These are phyloP conservation scores for Biscogniauxia sp. DNA, from an alignment of 2,329 filamentous ascomycete species.

Conservation along the genomic window DNA sequence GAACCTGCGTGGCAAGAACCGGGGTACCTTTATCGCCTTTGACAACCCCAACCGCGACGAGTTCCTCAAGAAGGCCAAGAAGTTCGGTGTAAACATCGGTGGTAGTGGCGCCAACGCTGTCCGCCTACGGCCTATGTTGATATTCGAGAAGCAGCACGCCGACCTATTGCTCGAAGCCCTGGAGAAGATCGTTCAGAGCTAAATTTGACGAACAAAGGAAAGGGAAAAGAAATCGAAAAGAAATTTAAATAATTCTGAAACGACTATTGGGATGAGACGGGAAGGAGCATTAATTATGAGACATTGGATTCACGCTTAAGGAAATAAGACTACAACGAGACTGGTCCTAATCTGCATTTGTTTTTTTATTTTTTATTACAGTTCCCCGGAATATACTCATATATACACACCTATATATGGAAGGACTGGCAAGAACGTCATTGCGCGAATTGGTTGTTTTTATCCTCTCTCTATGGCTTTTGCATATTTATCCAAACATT, in stretches of 20 bases:
- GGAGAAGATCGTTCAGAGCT: slow-evolving; percentile 66
- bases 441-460: no score
- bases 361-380: no score
- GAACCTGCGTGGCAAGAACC: slow-evolving; percentile 82
- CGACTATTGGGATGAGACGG: no score
- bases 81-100: slow-evolving; percentile 80
- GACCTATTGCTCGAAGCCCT: slow-evolving; percentile 77
- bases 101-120: slow-evolving; percentile 76
- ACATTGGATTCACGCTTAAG: background rate
- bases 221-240: background rate
- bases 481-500: no score
- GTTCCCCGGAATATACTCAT: no score
- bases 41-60: slow-evolving; percentile 78
- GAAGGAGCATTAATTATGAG: background rate
- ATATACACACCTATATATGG: no score
- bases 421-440: no score
- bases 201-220: background rate
- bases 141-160: slow-evolving; percentile 88
- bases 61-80: slow-evolving; percentile 77
- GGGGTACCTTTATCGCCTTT: slow-evolving; percentile 91
- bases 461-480: no score
- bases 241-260: background rate
- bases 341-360: no score
- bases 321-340: background rate
- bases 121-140: slow-evolving; percentile 81